Percentiles rank a stretch among this genome's conserved stretches.
Conservation (phyloP, 805 yeast genomes). For the Yarrowia bubula region DNA sequence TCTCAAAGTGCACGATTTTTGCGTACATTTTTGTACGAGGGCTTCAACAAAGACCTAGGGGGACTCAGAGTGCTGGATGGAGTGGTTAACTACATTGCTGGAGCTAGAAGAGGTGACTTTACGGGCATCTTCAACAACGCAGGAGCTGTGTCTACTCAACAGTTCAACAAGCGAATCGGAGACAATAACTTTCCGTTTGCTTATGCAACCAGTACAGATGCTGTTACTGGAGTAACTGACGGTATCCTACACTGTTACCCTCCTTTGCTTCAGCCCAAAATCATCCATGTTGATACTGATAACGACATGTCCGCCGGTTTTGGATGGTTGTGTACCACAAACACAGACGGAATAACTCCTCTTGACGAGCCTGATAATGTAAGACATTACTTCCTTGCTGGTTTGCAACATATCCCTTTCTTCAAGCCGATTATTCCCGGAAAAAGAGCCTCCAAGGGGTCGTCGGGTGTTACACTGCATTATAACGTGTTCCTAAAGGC, state of each 20-base stretch:
- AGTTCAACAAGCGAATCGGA: slow-evolving; percentile 22
- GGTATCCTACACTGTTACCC: slow-evolving; percentile 6
- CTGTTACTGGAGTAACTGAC: neutral
- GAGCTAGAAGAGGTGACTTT: slow-evolving; percentile 24
- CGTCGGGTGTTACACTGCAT: slow-evolving; percentile 14
- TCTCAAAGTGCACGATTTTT: slow-evolving; percentile 22
- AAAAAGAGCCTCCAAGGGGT: neutral
- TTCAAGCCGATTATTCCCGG: neutral
- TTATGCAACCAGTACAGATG: slow-evolving; percentile 1
- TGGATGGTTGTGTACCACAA: slow-evolving; percentile 11
- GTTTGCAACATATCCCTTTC: slow-evolving; percentile 13
- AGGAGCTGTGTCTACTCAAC: slow-evolving; percentile 22
- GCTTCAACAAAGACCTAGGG: slow-evolving; percentile 6
- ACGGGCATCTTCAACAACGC: neutral
- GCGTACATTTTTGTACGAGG: slow-evolving; percentile 17
- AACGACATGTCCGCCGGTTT: slow-evolving; percentile 25
- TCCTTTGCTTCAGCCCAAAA: slow-evolving; percentile 16
- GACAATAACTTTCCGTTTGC: slow-evolving; percentile 25
- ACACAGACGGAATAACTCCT: slow-evolving; percentile 15
- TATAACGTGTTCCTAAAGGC: slow-evolving; percentile 16
- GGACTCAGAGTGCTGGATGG: slow-evolving; percentile 19
- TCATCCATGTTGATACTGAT: slow-evolving; percentile 25
- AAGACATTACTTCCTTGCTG: slow-evolving; percentile 18
- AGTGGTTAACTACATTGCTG: slow-evolving; percentile 22
- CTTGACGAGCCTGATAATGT: slow-evolving; percentile 6